A percentile compares a stretch with the other conserved stretches of the same genome.
Conservation (phyloP, 2,329 filamentous ascomycete genomes). For the Arachnomyces sp. region DNA sequence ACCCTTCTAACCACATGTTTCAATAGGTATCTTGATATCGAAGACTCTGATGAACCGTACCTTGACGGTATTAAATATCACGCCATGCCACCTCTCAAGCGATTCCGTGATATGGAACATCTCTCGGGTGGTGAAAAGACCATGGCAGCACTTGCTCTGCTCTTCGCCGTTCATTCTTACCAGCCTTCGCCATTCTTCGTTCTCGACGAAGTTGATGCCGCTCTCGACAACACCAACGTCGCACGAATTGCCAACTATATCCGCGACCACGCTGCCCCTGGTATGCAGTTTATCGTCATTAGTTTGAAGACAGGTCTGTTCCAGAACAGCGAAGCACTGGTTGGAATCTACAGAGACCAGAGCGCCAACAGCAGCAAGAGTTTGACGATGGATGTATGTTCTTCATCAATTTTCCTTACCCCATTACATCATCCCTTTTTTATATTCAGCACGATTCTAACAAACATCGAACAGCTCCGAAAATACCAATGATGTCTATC, state of each 20-base stretch:
- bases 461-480: slow-evolving; percentile 10
- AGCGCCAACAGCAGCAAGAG: slow-evolving; percentile 84
- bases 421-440: not conserved
- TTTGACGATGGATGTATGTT: slow-evolving; percentile 87
- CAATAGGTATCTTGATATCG: slow-evolving; percentile 74
- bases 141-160: slow-evolving; percentile 89
- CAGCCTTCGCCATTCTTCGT: slow-evolving; percentile 97
- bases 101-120: slow-evolving; percentile 98
- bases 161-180: slow-evolving; percentile 95
- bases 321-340: slow-evolving; percentile 89
- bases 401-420: slow-evolving; percentile 3
- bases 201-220: slow-evolving; percentile 93
- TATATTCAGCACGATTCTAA: too few relatives aligned
- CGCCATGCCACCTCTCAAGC: slow-evolving; percentile 95
- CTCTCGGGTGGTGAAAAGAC: slow-evolving; percentile 96
- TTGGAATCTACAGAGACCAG: slow-evolving; percentile 94
- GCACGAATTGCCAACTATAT: slow-evolving; percentile 96
- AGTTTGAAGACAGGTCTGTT: slow-evolving; percentile 91
- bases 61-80: slow-evolving; percentile 95
- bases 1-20: not conserved
- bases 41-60: slow-evolving; percentile 94
- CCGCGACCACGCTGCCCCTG: slow-evolving; percentile 82
- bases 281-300: slow-evolving; percentile 99
- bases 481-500: slow-evolving; percentile 15
- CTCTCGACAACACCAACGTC: slow-evolving; percentile 96